Evolutionary conservation across 2,329 filamentous ascomycete species (phyloP).

Genomic region (Macroventuria anomochaeta): DNA sequence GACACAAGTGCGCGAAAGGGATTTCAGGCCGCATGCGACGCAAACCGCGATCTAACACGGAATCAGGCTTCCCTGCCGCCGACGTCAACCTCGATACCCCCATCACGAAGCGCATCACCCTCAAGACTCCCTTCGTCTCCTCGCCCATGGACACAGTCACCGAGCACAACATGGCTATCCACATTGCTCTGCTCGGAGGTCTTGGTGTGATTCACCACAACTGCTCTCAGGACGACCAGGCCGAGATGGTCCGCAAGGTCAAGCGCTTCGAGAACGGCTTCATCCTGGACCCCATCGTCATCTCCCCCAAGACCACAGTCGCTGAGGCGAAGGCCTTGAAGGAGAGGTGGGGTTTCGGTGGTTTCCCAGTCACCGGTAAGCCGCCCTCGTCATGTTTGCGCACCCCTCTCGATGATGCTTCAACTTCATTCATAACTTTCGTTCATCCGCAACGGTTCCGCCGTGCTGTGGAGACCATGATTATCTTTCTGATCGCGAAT

Average conservation of each 20-base stretch:
- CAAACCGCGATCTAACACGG: conserved; percentile 20
- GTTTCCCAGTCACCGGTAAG: conserved; percentile 98
- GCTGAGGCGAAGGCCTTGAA: conserved; percentile 90
- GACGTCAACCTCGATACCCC: conserved; percentile 88
- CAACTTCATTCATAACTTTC: conserved; percentile 90
- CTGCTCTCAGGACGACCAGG: conserved; percentile 95
- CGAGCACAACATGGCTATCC: conserved; percentile 99
- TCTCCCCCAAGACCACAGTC: conserved; percentile 85
- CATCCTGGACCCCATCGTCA: conserved; percentile 93
- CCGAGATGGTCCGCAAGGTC: conserved; percentile 98
- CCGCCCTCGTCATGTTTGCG: conserved; percentile 23
- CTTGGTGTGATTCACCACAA: conserved; percentile 99
- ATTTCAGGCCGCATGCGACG: conserved; percentile 6
- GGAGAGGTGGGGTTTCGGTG: conserved; percentile 98
- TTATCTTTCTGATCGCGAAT: conserved; percentile 57
- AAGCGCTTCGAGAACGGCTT: conserved; percentile 99
- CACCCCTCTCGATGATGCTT: conserved; percentile 71
- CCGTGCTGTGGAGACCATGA: conserved; percentile 79
- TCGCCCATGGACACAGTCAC: conserved; percentile 99
- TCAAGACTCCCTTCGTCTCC: conserved; percentile 96
- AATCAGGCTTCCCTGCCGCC: conserved; percentile 81
- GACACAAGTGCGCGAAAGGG: conserved; percentile 5
- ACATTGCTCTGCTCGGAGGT: conserved; percentile 88
- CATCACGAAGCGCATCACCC: conserved; percentile 90
- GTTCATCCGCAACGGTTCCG: conserved; percentile 97